These are phyloP conservation scores for Xerophyta viscosa DNA, from an alignment of 106 monocot genomes.

Conservation along the genomic window DNA sequence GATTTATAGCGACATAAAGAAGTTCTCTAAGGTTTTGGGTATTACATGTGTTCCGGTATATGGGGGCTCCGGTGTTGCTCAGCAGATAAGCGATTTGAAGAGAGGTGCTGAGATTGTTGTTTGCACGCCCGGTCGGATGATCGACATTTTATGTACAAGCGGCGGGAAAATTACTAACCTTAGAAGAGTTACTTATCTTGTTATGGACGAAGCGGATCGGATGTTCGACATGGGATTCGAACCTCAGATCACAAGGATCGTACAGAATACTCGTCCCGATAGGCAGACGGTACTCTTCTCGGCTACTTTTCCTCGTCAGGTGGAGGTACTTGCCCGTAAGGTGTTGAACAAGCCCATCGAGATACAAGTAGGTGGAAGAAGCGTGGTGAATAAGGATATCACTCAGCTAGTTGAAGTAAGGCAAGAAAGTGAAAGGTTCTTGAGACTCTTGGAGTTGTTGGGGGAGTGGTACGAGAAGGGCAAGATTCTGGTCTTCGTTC, in stretches of 20 bases:
- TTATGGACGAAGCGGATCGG: constrained; percentile 99
- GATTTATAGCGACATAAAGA: constrained; percentile 86
- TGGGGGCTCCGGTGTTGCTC: constrained; percentile 98
- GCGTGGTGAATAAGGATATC: constrained; percentile 94
- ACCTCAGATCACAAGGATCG: constrained; percentile 88
- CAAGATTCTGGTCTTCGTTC: constrained; percentile 94
- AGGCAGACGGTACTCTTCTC: constrained; percentile 93
- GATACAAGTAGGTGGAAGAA: constrained; percentile 94
- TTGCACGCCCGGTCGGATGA: constrained; percentile 98
- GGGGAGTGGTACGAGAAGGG: constrained; percentile 99
- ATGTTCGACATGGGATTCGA: constrained; percentile 99
- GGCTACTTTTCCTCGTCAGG: constrained; percentile 95
- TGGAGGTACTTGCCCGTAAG: constrained; percentile 79
- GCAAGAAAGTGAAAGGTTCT: constrained; percentile 74
- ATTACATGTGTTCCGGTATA: constrained; percentile 84
- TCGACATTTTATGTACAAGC: constrained; percentile 95
- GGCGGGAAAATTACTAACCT: constrained; percentile 89
- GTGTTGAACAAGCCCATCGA: constrained; percentile 87
- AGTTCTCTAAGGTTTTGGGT: constrained; percentile 68
- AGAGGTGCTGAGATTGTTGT: constrained; percentile 96
- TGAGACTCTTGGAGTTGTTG: constrained; percentile 73
- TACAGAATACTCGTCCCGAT: constrained; percentile 90
- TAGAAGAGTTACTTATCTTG: constrained; percentile 83
- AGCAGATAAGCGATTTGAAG: constrained; percentile 95
- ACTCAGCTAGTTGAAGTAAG: constrained; percentile 87